Conservation (phyloP, 179 eudicot genomes). For the Spergularia azorica region DNA sequence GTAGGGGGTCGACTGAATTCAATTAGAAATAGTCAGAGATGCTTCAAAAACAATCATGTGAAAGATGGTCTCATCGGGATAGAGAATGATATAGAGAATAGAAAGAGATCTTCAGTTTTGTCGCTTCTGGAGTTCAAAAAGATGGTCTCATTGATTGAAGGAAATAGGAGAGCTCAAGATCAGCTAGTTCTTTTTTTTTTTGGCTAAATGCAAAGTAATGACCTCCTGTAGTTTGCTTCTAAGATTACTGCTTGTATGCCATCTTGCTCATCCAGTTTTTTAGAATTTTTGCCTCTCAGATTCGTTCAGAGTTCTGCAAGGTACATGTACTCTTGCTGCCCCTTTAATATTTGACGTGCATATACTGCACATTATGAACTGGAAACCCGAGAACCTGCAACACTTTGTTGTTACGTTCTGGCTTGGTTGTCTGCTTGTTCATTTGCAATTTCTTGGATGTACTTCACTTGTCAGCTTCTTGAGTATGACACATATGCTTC, state of each 20-base stretch:
- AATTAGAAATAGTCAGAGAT: too few species aligned
- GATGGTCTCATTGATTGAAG: too few species aligned
- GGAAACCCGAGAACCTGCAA: not conserved
- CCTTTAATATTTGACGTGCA: not conserved
- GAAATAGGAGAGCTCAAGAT: too few species aligned
- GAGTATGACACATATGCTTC: not conserved
- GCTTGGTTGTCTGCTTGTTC: not conserved
- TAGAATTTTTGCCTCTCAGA: not conserved
- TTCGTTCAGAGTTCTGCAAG: not conserved
- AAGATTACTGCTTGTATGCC: not conserved
- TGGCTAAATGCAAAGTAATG: too few species aligned
- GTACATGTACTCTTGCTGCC: not conserved
- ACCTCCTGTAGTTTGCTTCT: not conserved
- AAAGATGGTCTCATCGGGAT: too few species aligned
- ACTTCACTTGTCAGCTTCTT: not conserved
- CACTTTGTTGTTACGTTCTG: not conserved
- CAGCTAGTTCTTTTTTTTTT: too few species aligned
- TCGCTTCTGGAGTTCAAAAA: too few species aligned
- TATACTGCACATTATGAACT: conserved; percentile 1
- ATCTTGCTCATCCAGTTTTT: not conserved
- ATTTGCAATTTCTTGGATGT: not conserved
- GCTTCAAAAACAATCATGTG: too few species aligned
- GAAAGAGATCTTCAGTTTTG: too few species aligned
- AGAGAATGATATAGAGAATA: too few species aligned
- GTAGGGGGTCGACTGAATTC: too few species aligned